phyloP scores from a whole-genome alignment of 1,284 basidiomycete species.

The Boletus albobrunnescens region DNA sequence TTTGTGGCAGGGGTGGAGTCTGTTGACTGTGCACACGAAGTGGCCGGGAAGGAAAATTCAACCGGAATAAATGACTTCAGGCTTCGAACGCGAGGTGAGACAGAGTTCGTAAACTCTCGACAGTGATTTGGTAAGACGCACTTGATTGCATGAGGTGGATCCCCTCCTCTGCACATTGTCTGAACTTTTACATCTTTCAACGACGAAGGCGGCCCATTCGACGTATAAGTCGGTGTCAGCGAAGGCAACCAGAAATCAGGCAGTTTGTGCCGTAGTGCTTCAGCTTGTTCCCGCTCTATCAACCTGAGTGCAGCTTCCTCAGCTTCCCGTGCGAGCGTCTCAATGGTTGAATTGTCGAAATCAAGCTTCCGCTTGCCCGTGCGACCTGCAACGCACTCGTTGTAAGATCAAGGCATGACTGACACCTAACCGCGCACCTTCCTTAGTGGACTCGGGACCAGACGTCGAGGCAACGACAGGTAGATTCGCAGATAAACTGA shows the following conservation, averaged over 20 bases:
- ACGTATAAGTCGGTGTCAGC: constrained; percentile 76
- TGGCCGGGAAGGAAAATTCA: constrained; percentile 56
- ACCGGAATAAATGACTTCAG: constrained; percentile 76
- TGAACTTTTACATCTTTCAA: constrained; percentile 80
- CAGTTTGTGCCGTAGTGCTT: constrained; percentile 78
- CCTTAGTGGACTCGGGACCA: constrained; percentile 31
- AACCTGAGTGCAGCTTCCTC: constrained; percentile 78
- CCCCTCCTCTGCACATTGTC: constrained; percentile 79
- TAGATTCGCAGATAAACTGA: constrained; percentile 51
- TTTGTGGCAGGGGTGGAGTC: constrained; percentile 42
- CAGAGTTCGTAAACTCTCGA: not conserved
- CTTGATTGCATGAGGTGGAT: constrained; percentile 69
- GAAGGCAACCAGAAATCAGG: constrained; percentile 95
- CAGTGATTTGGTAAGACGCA: constrained; percentile 39
- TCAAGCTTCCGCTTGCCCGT: constrained; percentile 74
- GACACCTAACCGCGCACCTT: constrained; percentile 30
- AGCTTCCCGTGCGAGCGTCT: constrained; percentile 69
- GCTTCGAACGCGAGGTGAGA: constrained; percentile 35
- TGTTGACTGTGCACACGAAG: constrained; percentile 37
- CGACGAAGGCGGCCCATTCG: constrained; percentile 56
- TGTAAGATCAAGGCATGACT: not conserved
- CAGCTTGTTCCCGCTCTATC: constrained; percentile 83
- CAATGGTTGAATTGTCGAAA: constrained; percentile 68
- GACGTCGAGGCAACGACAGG: constrained; percentile 37
- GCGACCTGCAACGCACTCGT: constrained; percentile 36